Evolutionary conservation across 2,329 filamentous ascomycete genomes (phyloP), one percentile per base, ranked within the genome.

Genomic region (Aspergillus vadensis): DNA sequence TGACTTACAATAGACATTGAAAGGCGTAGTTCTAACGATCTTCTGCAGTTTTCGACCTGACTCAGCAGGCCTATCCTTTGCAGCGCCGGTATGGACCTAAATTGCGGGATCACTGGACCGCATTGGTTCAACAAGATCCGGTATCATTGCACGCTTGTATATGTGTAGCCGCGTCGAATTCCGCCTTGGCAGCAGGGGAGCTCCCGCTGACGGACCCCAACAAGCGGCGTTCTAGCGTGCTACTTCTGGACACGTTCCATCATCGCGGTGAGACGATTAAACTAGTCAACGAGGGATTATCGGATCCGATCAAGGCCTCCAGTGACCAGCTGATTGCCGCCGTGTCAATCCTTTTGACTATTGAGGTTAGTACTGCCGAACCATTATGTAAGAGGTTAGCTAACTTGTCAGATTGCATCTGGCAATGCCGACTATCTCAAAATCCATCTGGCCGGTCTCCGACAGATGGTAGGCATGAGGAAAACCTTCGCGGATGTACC

Each of bases 281-380:
- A 17, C 63, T 77, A 43, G 75, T 77, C 52, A 77, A 77, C 48
- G 71, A 75, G 44, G 72, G 73, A 1, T 53, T 77, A 32, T 77
- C 75, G 15, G 72, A 75, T 55, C 73, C 72, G 32, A 65, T 70
- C 36, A 75, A 75, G 55, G 74, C 75, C n/a, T 67, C 74, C 8
- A 77, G 75, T 62, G 75, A 77, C 66, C 74, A 72, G 36, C 59
- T 76, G 51, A 77, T 77, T 57, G 74, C 74, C 17, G 74, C 75
- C 0, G 75, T 77, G 27, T 75, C 75, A 15, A 70, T 74, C 6
- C 63, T 77, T n/a, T 65, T 77, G 25, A 75, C 74, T 3, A 76
- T 77, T 21, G 75, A 77, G 69, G 75, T 77, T 67, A 60, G 70
- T 62, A 7, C 25, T 14, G 12, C 17, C 19, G 6, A 12, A n/a